Base-by-base conservation (phyloP, 1,139 yeast genomes). In the Candida pseudocylindracea region DNA sequence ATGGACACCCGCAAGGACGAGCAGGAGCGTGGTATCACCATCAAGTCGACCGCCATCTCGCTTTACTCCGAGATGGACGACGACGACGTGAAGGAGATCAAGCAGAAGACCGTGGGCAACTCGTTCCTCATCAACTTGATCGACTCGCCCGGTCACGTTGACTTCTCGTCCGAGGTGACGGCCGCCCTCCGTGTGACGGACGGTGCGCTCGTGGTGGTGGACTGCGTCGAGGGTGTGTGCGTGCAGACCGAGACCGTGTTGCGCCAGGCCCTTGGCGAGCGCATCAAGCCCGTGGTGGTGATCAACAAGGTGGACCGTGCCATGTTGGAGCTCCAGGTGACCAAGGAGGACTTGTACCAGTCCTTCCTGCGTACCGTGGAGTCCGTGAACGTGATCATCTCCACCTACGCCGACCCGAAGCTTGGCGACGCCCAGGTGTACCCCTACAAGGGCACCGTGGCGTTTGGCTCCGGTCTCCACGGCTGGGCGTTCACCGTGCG, bases 141-240 rank as follows among this genome's bases (percentile, higher is more conserved):
- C 53, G 98, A 88, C 64, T 88, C 98, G 50, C 98, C 98, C 65
- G 98, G 98, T 78, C 98, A 88, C 96, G 96, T 88, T 73, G 98
- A 88, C 70, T 88, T 88, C 88, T 85, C 96, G 44, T 88, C 98
- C 51, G 98, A 88, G 68, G 98, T 88, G 55, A 88, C 98, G 55
- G 96, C 98, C 53, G 98, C 98, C 63, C 75, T 88, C 59, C 88
- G 98, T 72, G 96, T 88, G 54, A 88, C 96, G 49, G 98, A 88
- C 60, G 98, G 98, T 81, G 98, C 98, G 56, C 74, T 88, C 58
- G 98, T 88, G 53, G 98, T 88, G 52, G 98, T 88, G 58, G 98
- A 88, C 65, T 73, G 92, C 66, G 83, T 88, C 58, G 98, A 88
- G 66, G 98, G 98, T 83, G 98, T 88, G 58, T 88, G 98, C 76